These are phyloP conservation scores for Prototheca wickerhamii DNA, from an alignment of 163 green algal species.

Conservation along the genomic window DNA sequence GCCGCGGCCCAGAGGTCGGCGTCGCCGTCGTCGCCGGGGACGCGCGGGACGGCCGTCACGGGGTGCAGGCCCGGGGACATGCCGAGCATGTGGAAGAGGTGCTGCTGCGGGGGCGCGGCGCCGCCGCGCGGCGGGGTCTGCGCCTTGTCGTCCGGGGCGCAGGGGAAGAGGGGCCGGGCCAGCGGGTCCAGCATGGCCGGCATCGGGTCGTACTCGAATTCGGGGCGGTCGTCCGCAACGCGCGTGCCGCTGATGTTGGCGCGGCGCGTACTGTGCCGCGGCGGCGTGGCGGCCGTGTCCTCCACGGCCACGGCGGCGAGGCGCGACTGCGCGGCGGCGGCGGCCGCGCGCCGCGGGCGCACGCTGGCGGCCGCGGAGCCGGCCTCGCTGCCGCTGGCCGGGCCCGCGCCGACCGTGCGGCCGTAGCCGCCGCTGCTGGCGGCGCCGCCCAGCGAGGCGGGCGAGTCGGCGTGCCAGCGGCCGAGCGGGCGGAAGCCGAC, in stretches of 20 bases:
- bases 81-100: background rate
- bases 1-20: background rate
- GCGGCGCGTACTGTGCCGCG: too few relatives aligned
- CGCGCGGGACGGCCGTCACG: background rate
- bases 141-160: background rate
- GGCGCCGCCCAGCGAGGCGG: background rate
- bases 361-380: background rate
- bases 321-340: background rate
- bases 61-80: background rate
- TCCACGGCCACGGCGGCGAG: background rate
- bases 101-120: background rate
- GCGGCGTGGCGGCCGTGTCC: background rate
- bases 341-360: background rate
- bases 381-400: background rate
- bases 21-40: background rate
- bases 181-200: background rate
- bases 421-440: background rate
- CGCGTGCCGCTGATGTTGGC: too few relatives aligned
- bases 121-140: background rate
- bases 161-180: too few relatives aligned
- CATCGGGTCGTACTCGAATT: too few relatives aligned
- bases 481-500: background rate
- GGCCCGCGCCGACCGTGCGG: too few relatives aligned
- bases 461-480: too few relatives aligned
- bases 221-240: too few relatives aligned